Conservation (phyloP, 345 rosid genomes). For the Citropsis articulata region DNA sequence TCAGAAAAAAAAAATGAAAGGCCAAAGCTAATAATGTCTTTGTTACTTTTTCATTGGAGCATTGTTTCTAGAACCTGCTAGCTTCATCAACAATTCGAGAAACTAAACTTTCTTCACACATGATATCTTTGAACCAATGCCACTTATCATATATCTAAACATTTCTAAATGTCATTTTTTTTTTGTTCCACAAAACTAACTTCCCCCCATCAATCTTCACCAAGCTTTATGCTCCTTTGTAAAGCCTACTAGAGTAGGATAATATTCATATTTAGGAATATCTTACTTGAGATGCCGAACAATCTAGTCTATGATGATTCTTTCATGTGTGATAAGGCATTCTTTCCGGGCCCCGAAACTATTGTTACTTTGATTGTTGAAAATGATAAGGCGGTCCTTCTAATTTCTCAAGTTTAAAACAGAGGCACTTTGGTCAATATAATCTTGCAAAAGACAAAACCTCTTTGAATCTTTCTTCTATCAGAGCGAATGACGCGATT, state of each 20-base stretch:
- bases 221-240: constrained; percentile 20
- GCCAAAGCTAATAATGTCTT: background rate
- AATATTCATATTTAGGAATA: background rate
- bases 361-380: constrained; percentile 14
- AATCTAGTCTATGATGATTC: constrained; percentile 27
- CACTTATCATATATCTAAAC: background rate
- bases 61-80: background rate
- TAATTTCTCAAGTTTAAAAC: constrained; percentile 3
- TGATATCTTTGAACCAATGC: background rate
- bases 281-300: constrained; percentile 16
- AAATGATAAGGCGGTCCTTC: constrained; percentile 27
- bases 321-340: constrained; percentile 8
- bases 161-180: background rate
- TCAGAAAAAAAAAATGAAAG: too few species aligned
- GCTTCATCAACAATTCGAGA: constrained; percentile 1
- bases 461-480: constrained; percentile 21
- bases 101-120: constrained; percentile 2
- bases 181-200: background rate
- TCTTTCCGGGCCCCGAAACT: constrained; percentile 28
- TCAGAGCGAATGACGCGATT: constrained; percentile 31
- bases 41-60: background rate
- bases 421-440: background rate
- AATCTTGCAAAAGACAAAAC: constrained; percentile 8
- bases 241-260: constrained; percentile 19
- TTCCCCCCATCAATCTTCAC: constrained; percentile 14